These are phyloP conservation scores for Boletus rubroflammeus DNA, from an alignment of 768 basidiomycete species.

Conservation along the genomic window DNA sequence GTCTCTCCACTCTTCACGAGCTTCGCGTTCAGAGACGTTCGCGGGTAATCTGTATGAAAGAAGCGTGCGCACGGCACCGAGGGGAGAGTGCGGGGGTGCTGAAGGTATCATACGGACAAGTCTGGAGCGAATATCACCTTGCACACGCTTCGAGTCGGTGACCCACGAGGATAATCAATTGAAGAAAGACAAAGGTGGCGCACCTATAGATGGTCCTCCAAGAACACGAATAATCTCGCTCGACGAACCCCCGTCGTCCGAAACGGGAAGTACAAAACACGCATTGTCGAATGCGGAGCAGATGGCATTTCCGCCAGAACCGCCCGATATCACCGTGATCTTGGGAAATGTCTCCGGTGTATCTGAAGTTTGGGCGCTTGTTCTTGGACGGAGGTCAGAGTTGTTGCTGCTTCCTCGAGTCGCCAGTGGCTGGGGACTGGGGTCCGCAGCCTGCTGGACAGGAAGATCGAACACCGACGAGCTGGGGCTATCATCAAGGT, in stretches of 20 bases:
- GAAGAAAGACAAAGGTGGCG: slow-evolving; percentile 12
- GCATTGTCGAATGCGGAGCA: slow-evolving; percentile 77
- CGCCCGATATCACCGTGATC: slow-evolving; percentile 82
- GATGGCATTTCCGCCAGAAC: slow-evolving; percentile 92
- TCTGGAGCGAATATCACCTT: slow-evolving; percentile 87
- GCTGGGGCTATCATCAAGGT: slow-evolving; percentile 48
- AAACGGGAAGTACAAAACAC: slow-evolving; percentile 86
- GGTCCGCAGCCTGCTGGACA: slow-evolving; percentile 35
- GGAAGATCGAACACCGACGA: slow-evolving; percentile 78
- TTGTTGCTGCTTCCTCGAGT: slow-evolving; percentile 7
- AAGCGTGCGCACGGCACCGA: slow-evolving; percentile 71
- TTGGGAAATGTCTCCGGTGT: slow-evolving; percentile 31
- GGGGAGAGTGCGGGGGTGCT: slow-evolving; percentile 52
- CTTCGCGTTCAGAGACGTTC: slow-evolving; percentile 63
- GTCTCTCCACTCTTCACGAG: slow-evolving; percentile 87
- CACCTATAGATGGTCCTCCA: slow-evolving; percentile 82
- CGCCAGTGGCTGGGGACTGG: slow-evolving; percentile 19
- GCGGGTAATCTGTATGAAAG: slow-evolving; percentile 78
- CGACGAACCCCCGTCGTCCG: slow-evolving; percentile 94
- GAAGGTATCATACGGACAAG: slow-evolving; percentile 83
- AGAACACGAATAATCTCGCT: slow-evolving; percentile 92
- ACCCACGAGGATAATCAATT: slow-evolving; percentile 9
- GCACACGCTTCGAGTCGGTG: not conserved
- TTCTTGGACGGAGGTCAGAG: slow-evolving; percentile 2
- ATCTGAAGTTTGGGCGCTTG: slow-evolving; percentile 2